Conservation (phyloP, 352 stramenopile species). For the Phytophthora litchii region DNA sequence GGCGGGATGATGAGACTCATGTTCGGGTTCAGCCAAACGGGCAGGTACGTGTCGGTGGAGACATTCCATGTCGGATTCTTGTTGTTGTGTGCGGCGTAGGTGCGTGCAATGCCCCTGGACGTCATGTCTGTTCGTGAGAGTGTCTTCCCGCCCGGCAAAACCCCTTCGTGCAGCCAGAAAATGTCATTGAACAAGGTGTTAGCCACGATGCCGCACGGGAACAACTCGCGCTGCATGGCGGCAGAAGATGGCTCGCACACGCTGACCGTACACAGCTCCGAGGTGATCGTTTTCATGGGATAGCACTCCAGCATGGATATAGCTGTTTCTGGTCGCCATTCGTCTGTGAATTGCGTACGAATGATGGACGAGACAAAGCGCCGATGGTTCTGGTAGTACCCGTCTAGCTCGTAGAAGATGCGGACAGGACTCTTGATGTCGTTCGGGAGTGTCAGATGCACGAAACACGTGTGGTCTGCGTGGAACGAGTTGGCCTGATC, state of each 20-base stretch:
- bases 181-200: constrained; percentile 90
- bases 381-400: constrained; percentile 76
- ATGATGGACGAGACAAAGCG: constrained; percentile 78
- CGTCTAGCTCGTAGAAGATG: constrained; percentile 73
- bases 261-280: constrained; percentile 44
- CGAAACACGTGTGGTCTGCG: constrained; percentile 74
- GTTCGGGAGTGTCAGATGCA: constrained; percentile 59
- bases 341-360: constrained; percentile 64
- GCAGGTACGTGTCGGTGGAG: constrained; percentile 42
- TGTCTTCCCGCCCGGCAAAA: constrained; percentile 46
- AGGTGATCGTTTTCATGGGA: constrained; percentile 51
- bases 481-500: constrained; percentile 68
- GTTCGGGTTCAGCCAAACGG: constrained; percentile 76
- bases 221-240: constrained; percentile 48
- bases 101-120: constrained; percentile 49
- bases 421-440: constrained; percentile 42
- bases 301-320: constrained; percentile 48
- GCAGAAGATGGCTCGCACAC: constrained; percentile 30
- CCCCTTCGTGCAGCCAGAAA: constrained; percentile 75
- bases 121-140: constrained; percentile 49
- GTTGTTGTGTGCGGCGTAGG: constrained; percentile 58
- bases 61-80: constrained; percentile 67
- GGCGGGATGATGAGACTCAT: constrained; percentile 76
- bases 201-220: constrained; percentile 76
- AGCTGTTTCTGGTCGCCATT: constrained; percentile 46